Percentiles rank a stretch among this genome's conserved stretches.
Conservation (phyloP, 768 basidiomycete genomes). For the Aureoboletus auriporus region DNA sequence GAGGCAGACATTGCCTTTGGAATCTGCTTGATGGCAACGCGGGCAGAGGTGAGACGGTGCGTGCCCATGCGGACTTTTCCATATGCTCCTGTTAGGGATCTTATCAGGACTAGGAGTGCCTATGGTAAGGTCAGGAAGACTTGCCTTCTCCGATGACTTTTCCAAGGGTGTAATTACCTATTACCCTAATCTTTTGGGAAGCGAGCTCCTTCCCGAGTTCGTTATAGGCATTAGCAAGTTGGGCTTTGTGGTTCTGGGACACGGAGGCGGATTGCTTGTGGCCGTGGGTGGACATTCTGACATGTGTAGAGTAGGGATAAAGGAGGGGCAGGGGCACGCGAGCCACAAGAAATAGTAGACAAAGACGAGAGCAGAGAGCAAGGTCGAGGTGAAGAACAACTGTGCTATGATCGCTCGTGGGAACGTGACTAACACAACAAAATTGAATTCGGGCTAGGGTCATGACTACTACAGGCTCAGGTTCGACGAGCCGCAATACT, state of each 20-base stretch:
- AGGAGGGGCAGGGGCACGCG: slow-evolving; percentile 33
- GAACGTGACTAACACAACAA: slow-evolving; percentile 28
- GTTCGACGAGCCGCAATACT: slow-evolving; percentile 12
- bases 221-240: slow-evolving; percentile 94
- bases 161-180: slow-evolving; percentile 93
- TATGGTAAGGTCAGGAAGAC: slow-evolving; percentile 21
- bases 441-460: slow-evolving; percentile 5
- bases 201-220: slow-evolving; percentile 94
- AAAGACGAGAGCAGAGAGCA: slow-evolving; percentile 3
- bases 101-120: slow-evolving; percentile 18
- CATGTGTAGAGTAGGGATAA: slow-evolving; percentile 31
- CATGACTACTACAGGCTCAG: slow-evolving; percentile 14
- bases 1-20: slow-evolving; percentile 89
- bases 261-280: slow-evolving; percentile 62
- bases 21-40: slow-evolving; percentile 97
- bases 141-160: slow-evolving; percentile 93
- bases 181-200: slow-evolving; percentile 84
- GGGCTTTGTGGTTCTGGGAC: slow-evolving; percentile 75
- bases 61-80: slow-evolving; percentile 94
- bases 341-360: slow-evolving; percentile 25
- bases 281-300: slow-evolving; percentile 45
- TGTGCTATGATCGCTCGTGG: slow-evolving; percentile 16
- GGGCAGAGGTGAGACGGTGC: slow-evolving; percentile 85
- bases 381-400: slow-evolving; percentile 13
- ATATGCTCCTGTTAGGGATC: slow-evolving; percentile 67